These are phyloP conservation scores for Effrenium voratum DNA, from an alignment of 73 alveolate species.

Conservation along the genomic window DNA sequence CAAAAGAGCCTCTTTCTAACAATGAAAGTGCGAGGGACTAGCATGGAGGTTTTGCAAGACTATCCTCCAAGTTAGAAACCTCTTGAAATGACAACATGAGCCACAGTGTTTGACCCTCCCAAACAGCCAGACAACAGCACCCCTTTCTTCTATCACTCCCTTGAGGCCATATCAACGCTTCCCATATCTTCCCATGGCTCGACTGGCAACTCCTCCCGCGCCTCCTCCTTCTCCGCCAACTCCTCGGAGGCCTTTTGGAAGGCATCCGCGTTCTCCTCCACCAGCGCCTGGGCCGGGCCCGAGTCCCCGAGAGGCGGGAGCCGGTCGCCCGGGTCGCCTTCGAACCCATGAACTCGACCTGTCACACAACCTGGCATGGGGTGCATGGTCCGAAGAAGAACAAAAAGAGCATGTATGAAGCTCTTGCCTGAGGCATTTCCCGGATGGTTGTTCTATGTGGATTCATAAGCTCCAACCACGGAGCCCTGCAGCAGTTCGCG, in stretches of 20 bases:
- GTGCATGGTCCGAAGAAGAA: too few relatives aligned
- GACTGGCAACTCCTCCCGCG: not conserved
- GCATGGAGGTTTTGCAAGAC: not conserved
- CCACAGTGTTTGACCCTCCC: not conserved
- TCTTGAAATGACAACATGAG: not conserved
- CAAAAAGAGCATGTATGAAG: too few relatives aligned
- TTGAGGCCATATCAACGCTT: not conserved
- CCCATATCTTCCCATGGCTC: not conserved
- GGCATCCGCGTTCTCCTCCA: constrained; percentile 92
- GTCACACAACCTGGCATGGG: too few relatives aligned
- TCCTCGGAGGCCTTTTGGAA: constrained; percentile 85
- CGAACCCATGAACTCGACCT: too few relatives aligned
- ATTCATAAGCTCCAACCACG: too few relatives aligned
- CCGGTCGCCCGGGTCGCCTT: too few relatives aligned
- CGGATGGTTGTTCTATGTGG: too few relatives aligned
- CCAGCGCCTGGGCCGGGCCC: constrained; percentile 42
- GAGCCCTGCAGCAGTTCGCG: too few relatives aligned
- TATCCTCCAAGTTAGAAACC: too few relatives aligned
- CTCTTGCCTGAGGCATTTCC: too few relatives aligned
- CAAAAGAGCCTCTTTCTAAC: too few relatives aligned
- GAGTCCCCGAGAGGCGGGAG: too few relatives aligned
- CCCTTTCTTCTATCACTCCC: not conserved
- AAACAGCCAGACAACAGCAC: not conserved
- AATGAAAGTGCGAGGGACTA: not conserved
- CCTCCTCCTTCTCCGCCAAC: constrained; percentile 92